Base-by-base conservation (phyloP, 169 alveolate genomes). In the Eimeria necatrix region DNA sequence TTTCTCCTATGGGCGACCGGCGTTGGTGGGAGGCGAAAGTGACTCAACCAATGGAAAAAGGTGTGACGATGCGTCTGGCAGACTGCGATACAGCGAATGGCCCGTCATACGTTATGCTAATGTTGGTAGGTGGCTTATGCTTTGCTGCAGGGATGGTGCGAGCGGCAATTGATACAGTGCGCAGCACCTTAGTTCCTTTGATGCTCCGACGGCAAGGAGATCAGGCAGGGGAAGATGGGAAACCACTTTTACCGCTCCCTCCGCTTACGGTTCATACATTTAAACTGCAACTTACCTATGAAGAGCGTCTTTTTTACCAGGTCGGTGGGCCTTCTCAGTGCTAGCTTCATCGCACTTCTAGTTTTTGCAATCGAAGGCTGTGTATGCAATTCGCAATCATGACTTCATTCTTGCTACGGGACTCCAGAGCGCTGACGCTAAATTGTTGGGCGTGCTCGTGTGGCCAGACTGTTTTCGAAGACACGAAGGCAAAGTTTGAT, bases 151-250 rank as follows among this genome's bases (percentile, higher is more conserved):
- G 97, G 60, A 94, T 93, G 88, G 94, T 95, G 76, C 80, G 96
- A n/a, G 95, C 91, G 24, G 97, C 97, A 32, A 92, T 96, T 41
- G 92, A 95, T 24, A 95, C 96, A 41, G 96, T 98, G 53, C 96
- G 98, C 60, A 96, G 96, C 52, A 95, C 97, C 2, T 87, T 98
- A 56, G 93, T 94, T 68, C 99, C 99, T 24, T 95, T 98, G 92
- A 94, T 98, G 96, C 96, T 98, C 76, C 97, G 99, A 74, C 97
- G 99, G 94, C 97, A 98, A 32, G 98, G 98, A 94, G 94, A 97
- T 41, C 97, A 98, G 5, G 95, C 93, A 48, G 98, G 97, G 80
- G 96, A 95, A 73, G 94, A 97, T 74, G 99, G 98, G 4, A 94
- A 86, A 46, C 94, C 95, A 26, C 96, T 96, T 18, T 95, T 97